Percentiles rank a stretch among this genome's conserved stretches.
Conservation (phyloP, 108 stramenopile genomes). For the Hondaea fermentalgiana region DNA sequence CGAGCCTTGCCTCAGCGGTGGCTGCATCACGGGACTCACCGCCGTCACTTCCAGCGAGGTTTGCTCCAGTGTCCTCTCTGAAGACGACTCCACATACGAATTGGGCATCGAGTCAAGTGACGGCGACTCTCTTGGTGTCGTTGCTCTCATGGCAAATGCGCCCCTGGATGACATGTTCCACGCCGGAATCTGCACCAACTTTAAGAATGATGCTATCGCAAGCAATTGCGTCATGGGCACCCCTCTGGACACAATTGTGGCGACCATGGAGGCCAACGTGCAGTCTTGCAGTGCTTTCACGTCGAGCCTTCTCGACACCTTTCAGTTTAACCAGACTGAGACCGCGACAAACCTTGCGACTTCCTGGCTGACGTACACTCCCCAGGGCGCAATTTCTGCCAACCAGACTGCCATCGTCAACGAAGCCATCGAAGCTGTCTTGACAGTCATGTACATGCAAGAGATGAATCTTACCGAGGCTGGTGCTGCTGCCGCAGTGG, state of each 20-base stretch:
- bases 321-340: neutral
- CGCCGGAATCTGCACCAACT: neutral
- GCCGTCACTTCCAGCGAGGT: too few species aligned
- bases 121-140: neutral
- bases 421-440: neutral
- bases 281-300: neutral
- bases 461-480: too few species aligned
- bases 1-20: too few species aligned
- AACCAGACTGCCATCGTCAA: neutral
- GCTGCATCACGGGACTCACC: too few species aligned
- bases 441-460: neutral
- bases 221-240: neutral
- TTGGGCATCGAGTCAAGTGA: neutral
- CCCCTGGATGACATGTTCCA: neutral
- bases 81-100: neutral
- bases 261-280: neutral
- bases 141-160: neutral
- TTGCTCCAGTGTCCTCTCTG: too few species aligned
- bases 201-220: neutral
- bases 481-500: too few species aligned
- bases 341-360: neutral
- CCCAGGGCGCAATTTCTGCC: too few species aligned
- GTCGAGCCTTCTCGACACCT: neutral
- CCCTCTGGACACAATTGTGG: neutral
- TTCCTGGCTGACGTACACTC: too few species aligned